A percentile compares a stretch with the other conserved stretches of the same genome.
These are phyloP conservation scores for Paraphaeosphaeria minitans DNA, from an alignment of 2,329 filamentous ascomycete genomes.

Conservation along the genomic window DNA sequence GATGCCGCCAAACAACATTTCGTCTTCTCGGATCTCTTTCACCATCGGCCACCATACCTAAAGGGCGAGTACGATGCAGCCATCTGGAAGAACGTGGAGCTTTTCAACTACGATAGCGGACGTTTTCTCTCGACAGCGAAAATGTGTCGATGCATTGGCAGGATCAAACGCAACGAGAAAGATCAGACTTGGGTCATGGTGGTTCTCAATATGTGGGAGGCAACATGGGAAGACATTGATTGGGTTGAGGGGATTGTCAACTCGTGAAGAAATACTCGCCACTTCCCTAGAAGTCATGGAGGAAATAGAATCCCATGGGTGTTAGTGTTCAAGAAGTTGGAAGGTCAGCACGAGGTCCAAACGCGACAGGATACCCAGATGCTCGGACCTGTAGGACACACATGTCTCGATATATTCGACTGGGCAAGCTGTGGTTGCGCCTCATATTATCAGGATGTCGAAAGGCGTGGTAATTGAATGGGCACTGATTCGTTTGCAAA, in stretches of 20 bases:
- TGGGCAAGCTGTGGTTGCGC: background rate
- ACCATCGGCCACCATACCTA: slow-evolving; percentile 61
- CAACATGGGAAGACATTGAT: slow-evolving; percentile 60
- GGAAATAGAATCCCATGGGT: background rate
- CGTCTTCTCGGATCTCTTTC: slow-evolving; percentile 67
- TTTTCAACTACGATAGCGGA: slow-evolving; percentile 55
- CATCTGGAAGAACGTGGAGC: slow-evolving; percentile 52
- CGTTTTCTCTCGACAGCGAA: slow-evolving; percentile 50
- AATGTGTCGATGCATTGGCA: slow-evolving; percentile 57
- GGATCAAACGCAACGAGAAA: slow-evolving; percentile 51
- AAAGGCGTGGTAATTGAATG: slow-evolving; percentile 12
- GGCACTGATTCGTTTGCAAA: slow-evolving; percentile 15
- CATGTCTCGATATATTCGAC: background rate
- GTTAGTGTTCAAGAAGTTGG: background rate
- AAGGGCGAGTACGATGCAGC: slow-evolving; percentile 49
- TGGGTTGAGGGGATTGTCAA: slow-evolving; percentile 54
- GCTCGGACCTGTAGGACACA: too few relatives aligned
- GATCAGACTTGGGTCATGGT: slow-evolving; percentile 50
- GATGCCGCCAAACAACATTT: slow-evolving; percentile 65
- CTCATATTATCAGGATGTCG: too few relatives aligned
- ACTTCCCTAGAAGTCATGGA: background rate
- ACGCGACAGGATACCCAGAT: background rate
- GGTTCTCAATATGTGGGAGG: slow-evolving; percentile 58
- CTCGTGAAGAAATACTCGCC: slow-evolving; percentile 14
- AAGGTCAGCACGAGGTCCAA: background rate